These are phyloP conservation scores for Haematococcus lacustris DNA, from an alignment of 139 green algal genomes.

Conservation along the genomic window DNA sequence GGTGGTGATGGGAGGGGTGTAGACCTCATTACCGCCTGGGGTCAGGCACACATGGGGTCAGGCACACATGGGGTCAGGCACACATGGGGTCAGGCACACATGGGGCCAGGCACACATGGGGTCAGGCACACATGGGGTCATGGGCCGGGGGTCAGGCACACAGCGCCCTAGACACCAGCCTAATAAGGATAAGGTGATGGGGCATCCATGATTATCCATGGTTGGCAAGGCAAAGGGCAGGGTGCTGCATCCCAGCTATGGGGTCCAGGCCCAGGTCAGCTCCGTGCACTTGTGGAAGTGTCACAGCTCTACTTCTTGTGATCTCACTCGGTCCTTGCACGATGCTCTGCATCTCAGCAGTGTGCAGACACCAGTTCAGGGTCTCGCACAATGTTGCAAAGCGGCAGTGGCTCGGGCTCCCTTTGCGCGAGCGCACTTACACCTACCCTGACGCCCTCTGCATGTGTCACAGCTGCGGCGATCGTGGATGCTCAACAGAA, in stretches of 20 bases:
- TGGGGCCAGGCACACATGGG: neutral
- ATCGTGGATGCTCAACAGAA: conserved; percentile 56
- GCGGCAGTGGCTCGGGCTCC: neutral
- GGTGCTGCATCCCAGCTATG: no score
- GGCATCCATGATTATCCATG: no score
- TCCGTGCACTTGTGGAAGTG: neutral
- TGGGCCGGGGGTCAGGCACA: neutral
- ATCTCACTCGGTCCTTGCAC: neutral
- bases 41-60: neutral
- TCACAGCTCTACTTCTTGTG: neutral
- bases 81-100: neutral
- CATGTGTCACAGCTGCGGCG: conserved; percentile 4
- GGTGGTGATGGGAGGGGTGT: neutral
- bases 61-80: neutral
- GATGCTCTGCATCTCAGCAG: neutral
- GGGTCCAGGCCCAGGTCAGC: no score
- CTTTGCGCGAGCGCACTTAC: no score
- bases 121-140: neutral
- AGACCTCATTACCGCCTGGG: neutral
- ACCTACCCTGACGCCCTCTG: no score
- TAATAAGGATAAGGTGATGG: no score
- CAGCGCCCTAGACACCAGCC: neutral
- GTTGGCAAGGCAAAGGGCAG: no score
- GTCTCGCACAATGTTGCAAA: no score
- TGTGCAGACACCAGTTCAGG: neutral